phyloP scores from a whole-genome alignment of 495 filamentous ascomycete species.

The Annulohypoxylon nitens region DNA sequence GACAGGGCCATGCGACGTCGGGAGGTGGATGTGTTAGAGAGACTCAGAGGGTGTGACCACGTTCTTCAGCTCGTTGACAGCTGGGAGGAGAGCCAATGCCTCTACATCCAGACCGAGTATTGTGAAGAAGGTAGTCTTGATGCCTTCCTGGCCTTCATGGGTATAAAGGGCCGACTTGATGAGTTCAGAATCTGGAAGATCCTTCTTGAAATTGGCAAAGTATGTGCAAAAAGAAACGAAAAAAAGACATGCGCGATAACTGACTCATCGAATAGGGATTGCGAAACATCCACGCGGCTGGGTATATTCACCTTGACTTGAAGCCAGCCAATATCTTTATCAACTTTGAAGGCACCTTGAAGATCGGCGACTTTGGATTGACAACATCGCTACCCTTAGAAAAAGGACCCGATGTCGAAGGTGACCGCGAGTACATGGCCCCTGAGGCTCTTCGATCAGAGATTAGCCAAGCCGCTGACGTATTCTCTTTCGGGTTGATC shows the following conservation, averaged over 20 bases:
- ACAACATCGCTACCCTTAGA: conserved; percentile 83
- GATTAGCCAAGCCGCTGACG: conserved; percentile 90
- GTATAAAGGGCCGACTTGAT: conserved; percentile 86
- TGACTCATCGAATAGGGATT: conserved; percentile 72
- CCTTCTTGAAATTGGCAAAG: conserved; percentile 81
- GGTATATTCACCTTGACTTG: conserved; percentile 92
- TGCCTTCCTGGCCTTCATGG: conserved; percentile 80
- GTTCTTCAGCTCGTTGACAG: conserved; percentile 81
- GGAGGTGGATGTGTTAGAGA: conserved; percentile 81
- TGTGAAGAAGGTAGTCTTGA: conserved; percentile 94
- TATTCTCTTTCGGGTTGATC: conserved; percentile 93
- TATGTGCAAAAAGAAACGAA: conserved; percentile 57
- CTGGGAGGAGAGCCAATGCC: conserved; percentile 83
- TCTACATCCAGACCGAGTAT: conserved; percentile 97
- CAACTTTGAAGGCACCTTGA: conserved; percentile 88
- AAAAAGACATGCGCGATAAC: not conserved
- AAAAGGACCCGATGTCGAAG: conserved; percentile 85
- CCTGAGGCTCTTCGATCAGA: conserved; percentile 87
- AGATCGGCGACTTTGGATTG: conserved; percentile 97
- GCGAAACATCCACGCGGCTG: conserved; percentile 86
- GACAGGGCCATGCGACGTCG: conserved; percentile 83
- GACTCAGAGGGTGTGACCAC: conserved; percentile 80
- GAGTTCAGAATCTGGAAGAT: conserved; percentile 99
- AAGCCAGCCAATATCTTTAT: conserved; percentile 97
- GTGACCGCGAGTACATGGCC: conserved; percentile 94